Percentiles rank a stretch among this genome's conserved stretches.
Evolutionary conservation across 768 basidiomycete species (phyloP).

Genomic region (Clitopilus passeckerianus): DNA sequence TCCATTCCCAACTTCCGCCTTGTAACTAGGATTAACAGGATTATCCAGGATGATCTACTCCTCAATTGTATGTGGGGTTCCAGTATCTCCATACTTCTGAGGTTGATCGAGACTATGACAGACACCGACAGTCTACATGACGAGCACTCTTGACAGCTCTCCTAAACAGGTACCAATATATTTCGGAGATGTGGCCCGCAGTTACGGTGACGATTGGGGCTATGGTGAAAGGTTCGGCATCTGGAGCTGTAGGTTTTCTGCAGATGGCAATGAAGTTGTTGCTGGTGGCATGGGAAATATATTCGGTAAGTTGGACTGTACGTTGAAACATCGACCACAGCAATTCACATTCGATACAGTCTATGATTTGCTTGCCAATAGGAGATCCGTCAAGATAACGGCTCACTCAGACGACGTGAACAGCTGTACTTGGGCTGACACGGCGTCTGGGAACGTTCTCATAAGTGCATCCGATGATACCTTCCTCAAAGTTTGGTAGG

Average conservation of each 20-base stretch:
- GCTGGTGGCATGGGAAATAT: slow-evolving; percentile 86
- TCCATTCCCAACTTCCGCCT: slow-evolving; percentile 2
- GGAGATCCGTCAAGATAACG: slow-evolving; percentile 76
- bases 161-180: slow-evolving; percentile 57
- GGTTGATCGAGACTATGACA: slow-evolving; percentile 19
- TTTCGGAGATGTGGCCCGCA: slow-evolving; percentile 43
- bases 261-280: slow-evolving; percentile 92
- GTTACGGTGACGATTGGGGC: slow-evolving; percentile 28
- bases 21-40: not conserved
- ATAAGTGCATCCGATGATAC: slow-evolving; percentile 95
- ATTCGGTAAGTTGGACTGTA: slow-evolving; percentile 42
- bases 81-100: not conserved
- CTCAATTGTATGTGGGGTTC: slow-evolving; percentile 57
- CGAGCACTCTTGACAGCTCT: slow-evolving; percentile 61
- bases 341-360: slow-evolving; percentile 38
- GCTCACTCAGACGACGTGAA: slow-evolving; percentile 93
- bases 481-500: slow-evolving; percentile 92
- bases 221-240: slow-evolving; percentile 61
- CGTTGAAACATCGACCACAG: slow-evolving; percentile 2
- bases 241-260: slow-evolving; percentile 94
- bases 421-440: slow-evolving; percentile 94
- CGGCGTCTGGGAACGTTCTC: slow-evolving; percentile 86
- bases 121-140: slow-evolving; percentile 73
- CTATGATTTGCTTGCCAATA: slow-evolving; percentile 82
- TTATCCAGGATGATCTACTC: slow-evolving; percentile 81